Conservation (phyloP, 108 stramenopile species). For the Fistulifera pelliculosa region DNA sequence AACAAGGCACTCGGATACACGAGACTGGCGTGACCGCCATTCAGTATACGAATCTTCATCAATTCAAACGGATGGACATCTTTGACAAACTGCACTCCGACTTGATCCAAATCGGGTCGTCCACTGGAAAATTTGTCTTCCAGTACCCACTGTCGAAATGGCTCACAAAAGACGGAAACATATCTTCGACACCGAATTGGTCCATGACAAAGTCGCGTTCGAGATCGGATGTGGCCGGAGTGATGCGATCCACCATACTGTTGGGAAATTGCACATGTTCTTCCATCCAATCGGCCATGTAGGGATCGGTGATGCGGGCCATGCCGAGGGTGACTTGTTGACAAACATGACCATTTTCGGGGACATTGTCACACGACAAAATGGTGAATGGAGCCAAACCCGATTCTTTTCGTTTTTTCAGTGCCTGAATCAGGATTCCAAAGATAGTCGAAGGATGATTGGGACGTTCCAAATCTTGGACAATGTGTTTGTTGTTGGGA, state of each 20-base stretch:
- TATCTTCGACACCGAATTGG: slow-evolving; percentile 32
- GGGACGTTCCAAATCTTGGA: slow-evolving; percentile 19
- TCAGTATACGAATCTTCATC: slow-evolving; percentile 48
- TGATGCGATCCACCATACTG: slow-evolving; percentile 62
- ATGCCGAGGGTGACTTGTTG: slow-evolving; percentile 4
- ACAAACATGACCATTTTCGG: slow-evolving; percentile 33
- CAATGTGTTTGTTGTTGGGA: slow-evolving; percentile 18
- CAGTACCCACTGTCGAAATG: slow-evolving; percentile 45
- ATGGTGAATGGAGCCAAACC: slow-evolving; percentile 29
- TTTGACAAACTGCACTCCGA: slow-evolving; percentile 29
- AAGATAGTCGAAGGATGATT: slow-evolving; percentile 12
- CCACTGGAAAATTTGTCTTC: slow-evolving; percentile 43
- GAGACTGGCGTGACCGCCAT: slow-evolving; percentile 41
- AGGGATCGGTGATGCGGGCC: slow-evolving; percentile 9
- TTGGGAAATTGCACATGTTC: slow-evolving; percentile 42
- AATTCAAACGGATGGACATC: slow-evolving; percentile 44
- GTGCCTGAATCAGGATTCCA: slow-evolving; percentile 13
- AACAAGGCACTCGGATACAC: slow-evolving; percentile 32
- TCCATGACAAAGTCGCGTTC: slow-evolving; percentile 16
- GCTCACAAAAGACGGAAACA: slow-evolving; percentile 42
- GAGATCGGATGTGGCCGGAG: slow-evolving; percentile 26
- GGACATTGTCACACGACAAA: slow-evolving; percentile 49
- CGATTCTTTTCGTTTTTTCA: slow-evolving; percentile 7
- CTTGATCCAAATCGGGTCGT: slow-evolving; percentile 30
- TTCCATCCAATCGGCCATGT: slow-evolving; percentile 37